Evolutionary conservation across 2,329 filamentous ascomycete species (phyloP).

Genomic region (Ophiocordyceps camponoti-saundersi): DNA sequence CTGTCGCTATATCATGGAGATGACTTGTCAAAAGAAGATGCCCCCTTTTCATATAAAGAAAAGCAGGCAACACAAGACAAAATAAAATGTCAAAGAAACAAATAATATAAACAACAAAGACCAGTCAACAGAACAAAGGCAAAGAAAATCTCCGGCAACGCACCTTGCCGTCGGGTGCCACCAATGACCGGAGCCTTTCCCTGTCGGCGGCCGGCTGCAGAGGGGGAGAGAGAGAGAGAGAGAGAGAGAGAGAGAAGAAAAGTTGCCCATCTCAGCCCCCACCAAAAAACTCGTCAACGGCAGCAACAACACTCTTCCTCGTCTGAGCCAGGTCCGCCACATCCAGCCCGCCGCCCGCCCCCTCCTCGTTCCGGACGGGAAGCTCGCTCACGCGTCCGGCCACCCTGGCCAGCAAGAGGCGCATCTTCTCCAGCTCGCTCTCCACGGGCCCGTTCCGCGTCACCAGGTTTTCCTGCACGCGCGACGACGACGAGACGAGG

Average conservation of each 20-base stretch:
- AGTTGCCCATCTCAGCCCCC: too few relatives aligned
- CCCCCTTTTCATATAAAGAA: too few relatives aligned
- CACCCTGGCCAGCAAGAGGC: conserved; percentile 43
- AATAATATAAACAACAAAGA: background rate
- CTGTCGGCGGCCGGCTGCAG: conserved; percentile 1
- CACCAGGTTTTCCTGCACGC: conserved; percentile 49
- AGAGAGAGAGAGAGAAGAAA: too few relatives aligned
- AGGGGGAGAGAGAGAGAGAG: conserved; percentile 4
- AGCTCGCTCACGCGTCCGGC: conserved; percentile 31
- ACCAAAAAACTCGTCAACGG: conserved; percentile 11
- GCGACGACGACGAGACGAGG: conserved; percentile 10
- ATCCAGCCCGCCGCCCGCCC: conserved; percentile 6
- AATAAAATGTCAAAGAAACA: background rate
- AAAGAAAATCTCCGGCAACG: background rate
- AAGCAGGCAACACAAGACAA: too few relatives aligned
- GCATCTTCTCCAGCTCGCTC: conserved; percentile 48
- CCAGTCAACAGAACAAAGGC: background rate
- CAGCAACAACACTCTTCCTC: conserved; percentile 26
- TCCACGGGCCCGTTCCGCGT: conserved; percentile 48
- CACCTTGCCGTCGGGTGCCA: background rate
- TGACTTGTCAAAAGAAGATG: too few relatives aligned
- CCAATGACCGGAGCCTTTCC: background rate
- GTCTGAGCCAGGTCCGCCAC: conserved; percentile 19
- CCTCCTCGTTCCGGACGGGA: conserved; percentile 7
- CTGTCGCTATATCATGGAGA: too few relatives aligned